Base-by-base conservation (phyloP, 2,329 filamentous ascomycete species). In the Colletotrichum acutatum region DNA sequence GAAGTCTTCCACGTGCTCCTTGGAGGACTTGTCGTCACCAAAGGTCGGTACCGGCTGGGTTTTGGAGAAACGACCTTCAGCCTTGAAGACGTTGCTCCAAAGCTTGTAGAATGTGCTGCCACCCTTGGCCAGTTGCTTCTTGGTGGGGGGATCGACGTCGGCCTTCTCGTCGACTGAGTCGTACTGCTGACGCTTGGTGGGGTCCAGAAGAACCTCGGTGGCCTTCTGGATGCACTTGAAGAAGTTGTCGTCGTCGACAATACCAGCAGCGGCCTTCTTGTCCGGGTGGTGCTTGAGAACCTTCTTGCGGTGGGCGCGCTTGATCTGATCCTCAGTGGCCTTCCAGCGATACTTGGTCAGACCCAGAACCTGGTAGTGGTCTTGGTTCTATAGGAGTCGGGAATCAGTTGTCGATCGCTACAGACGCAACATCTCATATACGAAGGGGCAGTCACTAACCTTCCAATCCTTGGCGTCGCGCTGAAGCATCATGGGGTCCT, bases 141-240 rank as follows among this genome's bases (percentile, higher is more conserved):
- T 98, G 82, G 89, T 90, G 0, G 97, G 97, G 58, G 96, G 94
- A 80, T 97, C 94, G 72, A 98, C 93, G 71, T 99, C 94, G 75
- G 97, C 97, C 78, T 91, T 92, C 85, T 98, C 95, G 80, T 99
- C 97, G 74, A 98, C 95, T 2, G 95, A 98, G 85, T 99, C 97
- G 86, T 93, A 99, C 86, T 99, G 97, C 72, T 95, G 92, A 75
- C 97, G 94, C 87, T 95, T 97, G 83, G 92, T 89, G 64, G 97
- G 97, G 86, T 99, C 97, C 68, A 95, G 90, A 22, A 99, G 93
- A 65, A 98, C 90, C 80, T 99, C 97, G 79, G 93, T 96, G 71
- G 97, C 97, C 85, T 98, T 98, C 84, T 99, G 97, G 84, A 99
- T 99, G 85, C 97, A 99, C 90, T 99, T 99, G 93, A 99, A 99